These are phyloP conservation scores for Erodium chrysanthum DNA, from an alignment of 441 rosid genomes.

Conservation along the genomic window DNA sequence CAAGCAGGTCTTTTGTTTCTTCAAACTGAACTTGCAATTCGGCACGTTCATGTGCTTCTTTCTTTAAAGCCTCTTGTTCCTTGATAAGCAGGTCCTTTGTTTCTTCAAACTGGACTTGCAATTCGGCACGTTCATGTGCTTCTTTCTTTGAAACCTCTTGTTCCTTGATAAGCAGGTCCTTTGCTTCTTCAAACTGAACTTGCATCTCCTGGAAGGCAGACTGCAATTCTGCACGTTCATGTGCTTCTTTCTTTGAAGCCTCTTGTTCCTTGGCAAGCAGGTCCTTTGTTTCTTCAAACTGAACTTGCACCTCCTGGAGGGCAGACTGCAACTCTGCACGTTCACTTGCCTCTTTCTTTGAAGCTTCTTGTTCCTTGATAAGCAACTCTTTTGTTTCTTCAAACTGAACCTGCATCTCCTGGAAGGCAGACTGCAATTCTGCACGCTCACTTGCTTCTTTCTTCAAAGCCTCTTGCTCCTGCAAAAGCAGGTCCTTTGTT, in stretches of 20 bases:
- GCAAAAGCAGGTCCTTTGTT: constrained; percentile 59
- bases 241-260: constrained; percentile 36
- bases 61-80: constrained; percentile 66
- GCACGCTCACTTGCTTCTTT: constrained; percentile 15
- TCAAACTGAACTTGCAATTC: constrained; percentile 46
- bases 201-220: background rate
- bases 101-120: constrained; percentile 64
- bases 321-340: constrained; percentile 53
- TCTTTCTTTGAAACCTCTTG: constrained; percentile 53
- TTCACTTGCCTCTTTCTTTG: constrained; percentile 37
- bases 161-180: constrained; percentile 63
- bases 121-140: constrained; percentile 44
- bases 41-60: background rate
- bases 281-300: constrained; percentile 71
- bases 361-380: constrained; percentile 62
- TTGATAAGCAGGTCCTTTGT: constrained; percentile 62
- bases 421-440: constrained; percentile 16
- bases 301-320: constrained; percentile 54
- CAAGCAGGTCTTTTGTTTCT: constrained; percentile 69
- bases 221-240: background rate
- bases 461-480: constrained; percentile 68
- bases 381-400: constrained; percentile 72
- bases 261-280: constrained; percentile 61
- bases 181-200: constrained; percentile 23
- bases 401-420: constrained; percentile 43